Evolutionary conservation across 805 yeast genomes (phyloP).

Genomic region (Wickerhamiella allomyrinae): DNA sequence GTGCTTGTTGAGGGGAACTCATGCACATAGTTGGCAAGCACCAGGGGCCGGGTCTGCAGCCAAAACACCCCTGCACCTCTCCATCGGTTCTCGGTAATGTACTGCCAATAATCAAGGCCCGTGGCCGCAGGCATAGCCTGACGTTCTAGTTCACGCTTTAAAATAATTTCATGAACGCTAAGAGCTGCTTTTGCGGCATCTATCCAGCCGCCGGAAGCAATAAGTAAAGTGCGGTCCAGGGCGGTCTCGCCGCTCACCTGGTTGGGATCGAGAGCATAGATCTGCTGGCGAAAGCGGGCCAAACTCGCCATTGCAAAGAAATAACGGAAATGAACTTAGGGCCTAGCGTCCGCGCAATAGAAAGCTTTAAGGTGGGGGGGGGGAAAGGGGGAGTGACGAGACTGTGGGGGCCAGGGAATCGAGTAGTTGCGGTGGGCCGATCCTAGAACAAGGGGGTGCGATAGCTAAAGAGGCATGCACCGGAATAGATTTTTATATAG

Average conservation of each 20-base stretch:
- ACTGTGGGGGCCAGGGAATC: too few relatives aligned
- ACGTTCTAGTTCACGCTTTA: slow-evolving; percentile 8
- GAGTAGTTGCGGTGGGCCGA: too few relatives aligned
- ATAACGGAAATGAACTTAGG: too few relatives aligned
- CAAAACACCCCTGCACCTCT: slow-evolving; percentile 8
- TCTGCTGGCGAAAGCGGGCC: neutral
- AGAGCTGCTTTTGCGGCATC: slow-evolving; percentile 15
- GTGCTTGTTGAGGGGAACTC: neutral
- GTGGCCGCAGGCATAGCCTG: slow-evolving; percentile 13
- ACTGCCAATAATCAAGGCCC: slow-evolving; percentile 14
- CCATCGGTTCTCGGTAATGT: slow-evolving; percentile 2
- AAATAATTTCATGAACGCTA: slow-evolving; percentile 10
- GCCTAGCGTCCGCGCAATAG: too few relatives aligned
- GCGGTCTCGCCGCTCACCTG: neutral
- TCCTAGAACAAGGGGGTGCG: too few relatives aligned
- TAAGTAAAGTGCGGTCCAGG: slow-evolving; percentile 7
- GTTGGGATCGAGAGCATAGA: neutral
- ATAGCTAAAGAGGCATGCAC: too few relatives aligned
- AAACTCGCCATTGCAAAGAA: neutral
- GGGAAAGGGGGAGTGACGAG: too few relatives aligned
- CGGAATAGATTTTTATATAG: too few relatives aligned
- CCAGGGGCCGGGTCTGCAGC: slow-evolving; percentile 11
- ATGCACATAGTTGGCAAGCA: neutral
- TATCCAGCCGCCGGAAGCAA: slow-evolving; percentile 15
- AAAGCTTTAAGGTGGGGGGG: too few relatives aligned